These are phyloP conservation scores for Rosa lucieae DNA, from an alignment of 306 rosid species.

Conservation along the genomic window DNA sequence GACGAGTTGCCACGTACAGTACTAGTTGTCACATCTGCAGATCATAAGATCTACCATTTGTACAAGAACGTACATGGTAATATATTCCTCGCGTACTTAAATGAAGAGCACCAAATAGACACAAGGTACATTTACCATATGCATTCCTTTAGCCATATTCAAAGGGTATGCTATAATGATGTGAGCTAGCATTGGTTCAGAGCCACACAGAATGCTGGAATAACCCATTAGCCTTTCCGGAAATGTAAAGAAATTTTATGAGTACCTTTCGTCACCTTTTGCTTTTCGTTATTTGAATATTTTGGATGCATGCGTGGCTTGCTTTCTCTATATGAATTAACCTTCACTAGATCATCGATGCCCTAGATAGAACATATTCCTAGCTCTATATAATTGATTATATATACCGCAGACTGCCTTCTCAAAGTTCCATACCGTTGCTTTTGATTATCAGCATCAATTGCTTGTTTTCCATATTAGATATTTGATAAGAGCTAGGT, in stretches of 20 bases:
- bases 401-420: not conserved
- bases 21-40: not conserved
- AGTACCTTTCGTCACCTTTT: not conserved
- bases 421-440: not conserved
- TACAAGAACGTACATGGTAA: not conserved
- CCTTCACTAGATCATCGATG: not conserved
- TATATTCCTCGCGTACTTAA: not conserved
- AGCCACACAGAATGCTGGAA: not conserved
- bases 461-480: not conserved
- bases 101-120: not conserved
- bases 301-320: not conserved
- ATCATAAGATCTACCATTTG: not conserved
- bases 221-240: not conserved
- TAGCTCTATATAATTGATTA: not conserved
- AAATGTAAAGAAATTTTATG: not conserved
- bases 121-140: not conserved
- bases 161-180: not conserved
- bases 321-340: not conserved
- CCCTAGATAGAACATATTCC: slow-evolving; percentile 6
- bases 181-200: not conserved
- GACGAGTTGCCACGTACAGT: not conserved
- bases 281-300: not conserved
- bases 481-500: not conserved
- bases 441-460: not conserved
- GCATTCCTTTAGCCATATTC: not conserved